Base-by-base conservation (phyloP, 2,329 filamentous ascomycete species). In the Pseudodiploospora longispora region DNA sequence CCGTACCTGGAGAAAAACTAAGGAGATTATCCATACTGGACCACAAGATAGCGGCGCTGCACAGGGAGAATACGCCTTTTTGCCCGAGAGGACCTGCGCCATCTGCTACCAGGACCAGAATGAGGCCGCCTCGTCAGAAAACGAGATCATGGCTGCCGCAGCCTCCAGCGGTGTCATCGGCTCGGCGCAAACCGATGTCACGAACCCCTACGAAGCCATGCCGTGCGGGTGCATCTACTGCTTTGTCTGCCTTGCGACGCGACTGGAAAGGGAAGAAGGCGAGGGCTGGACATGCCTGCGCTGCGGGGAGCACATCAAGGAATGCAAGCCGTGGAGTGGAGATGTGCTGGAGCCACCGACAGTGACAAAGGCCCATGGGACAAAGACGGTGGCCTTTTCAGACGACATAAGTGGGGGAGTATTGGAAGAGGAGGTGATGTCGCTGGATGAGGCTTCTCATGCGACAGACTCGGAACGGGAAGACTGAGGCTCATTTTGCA, bases 91-190 rank as follows among this genome's bases (percentile, higher is more conserved):
- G 47, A 97, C 91, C 0, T 98, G 93, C 63, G 90, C 90, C 40
- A 96, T 98, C 51, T 98, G 93, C 68, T 97, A 97, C 63, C 82
- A 90, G 56, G 90, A 95, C 55, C 88, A 95, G 62, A 96, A 94
- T 60, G 76, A 85, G 7, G 67, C 68, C 3, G 74, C 82, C 1
- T 76, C 79, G 1, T 80, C 80, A 3, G 89, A 94, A 65, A 82
- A 76, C 38, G 88, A 95, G 53, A 70, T 90, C 4, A 70, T 95
- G 52, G 81, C 84, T 1, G 78, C 81, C 1, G 77, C 82, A 3
- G 75, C 80, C 8, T 80, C 82, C 4, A 82, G 82, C 48, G 89
- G 90, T 10, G 84, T 95, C 8, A 75, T 94, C 36, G 91, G 90
- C 12, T 94, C 86, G 12, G 86, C 87, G 6, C 85, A 89, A 52